phyloP scores from a whole-genome alignment of 1,139 yeast species.

The Pichia sp. region DNA sequence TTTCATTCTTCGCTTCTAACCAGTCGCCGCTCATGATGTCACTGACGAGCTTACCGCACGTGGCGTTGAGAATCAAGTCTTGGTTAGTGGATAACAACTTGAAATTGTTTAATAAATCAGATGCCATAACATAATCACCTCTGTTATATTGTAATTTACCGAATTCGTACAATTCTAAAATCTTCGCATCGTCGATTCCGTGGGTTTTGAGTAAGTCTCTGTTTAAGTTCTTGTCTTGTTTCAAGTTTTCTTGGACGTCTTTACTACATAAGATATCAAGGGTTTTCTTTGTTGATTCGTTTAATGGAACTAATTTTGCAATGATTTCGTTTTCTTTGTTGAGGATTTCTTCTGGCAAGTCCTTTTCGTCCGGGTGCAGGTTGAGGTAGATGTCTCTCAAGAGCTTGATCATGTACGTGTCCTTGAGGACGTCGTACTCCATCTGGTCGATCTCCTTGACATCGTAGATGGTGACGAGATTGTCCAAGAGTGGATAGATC shows the following conservation, averaged over 20 bases:
- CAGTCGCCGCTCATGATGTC: constrained; percentile 53
- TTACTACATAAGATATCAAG: constrained; percentile 46
- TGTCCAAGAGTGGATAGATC: constrained; percentile 51
- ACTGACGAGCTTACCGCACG: constrained; percentile 64
- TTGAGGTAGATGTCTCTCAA: constrained; percentile 42
- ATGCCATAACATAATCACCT: constrained; percentile 57
- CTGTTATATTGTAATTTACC: constrained; percentile 60
- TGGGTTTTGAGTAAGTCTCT: constrained; percentile 43
- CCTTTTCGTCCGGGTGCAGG: constrained; percentile 37
- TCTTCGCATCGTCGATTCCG: constrained; percentile 47
- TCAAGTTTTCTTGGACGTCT: constrained; percentile 48
- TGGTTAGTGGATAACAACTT: constrained; percentile 51
- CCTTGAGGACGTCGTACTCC: constrained; percentile 51
- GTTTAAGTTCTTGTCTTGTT: constrained; percentile 53
- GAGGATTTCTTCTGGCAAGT: constrained; percentile 40
- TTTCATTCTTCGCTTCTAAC: constrained; percentile 50
- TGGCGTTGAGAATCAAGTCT: constrained; percentile 49
- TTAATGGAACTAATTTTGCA: constrained; percentile 39
- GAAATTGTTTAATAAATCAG: constrained; percentile 54
- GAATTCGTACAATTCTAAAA: constrained; percentile 49
- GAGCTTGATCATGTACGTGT: constrained; percentile 53
- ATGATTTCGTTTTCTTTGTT: constrained; percentile 41
- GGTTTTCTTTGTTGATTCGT: constrained; percentile 44
- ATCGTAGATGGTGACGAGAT: constrained; percentile 45
- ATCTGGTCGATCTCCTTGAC: constrained; percentile 42